phyloP scores from a whole-genome alignment of 768 basidiomycete genomes.

The Hysterangium stoloniferum region DNA sequence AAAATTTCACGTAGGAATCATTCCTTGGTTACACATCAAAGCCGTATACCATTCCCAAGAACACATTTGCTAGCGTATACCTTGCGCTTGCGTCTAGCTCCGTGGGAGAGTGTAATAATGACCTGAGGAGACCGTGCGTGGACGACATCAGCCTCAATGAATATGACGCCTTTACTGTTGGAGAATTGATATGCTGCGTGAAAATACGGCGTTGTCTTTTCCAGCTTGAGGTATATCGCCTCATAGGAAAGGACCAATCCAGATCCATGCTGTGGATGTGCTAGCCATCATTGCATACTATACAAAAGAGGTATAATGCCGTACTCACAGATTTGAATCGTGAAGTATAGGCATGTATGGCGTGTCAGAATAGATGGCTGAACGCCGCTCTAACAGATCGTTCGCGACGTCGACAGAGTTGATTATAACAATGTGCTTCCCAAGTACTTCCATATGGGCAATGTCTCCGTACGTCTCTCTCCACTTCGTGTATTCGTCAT shows the following conservation, averaged over 20 bases:
- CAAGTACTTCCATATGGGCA: constrained; percentile 2
- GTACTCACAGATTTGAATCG: not conserved
- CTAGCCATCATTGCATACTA: too few species aligned
- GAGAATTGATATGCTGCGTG: not conserved
- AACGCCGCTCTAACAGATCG: constrained; percentile 20
- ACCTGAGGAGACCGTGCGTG: too few species aligned
- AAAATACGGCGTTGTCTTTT: not conserved
- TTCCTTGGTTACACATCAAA: constrained; percentile 22
- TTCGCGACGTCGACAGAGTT: constrained; percentile 15
- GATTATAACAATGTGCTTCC: constrained; percentile 17
- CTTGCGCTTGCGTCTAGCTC: too few species aligned
- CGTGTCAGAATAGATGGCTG: constrained; percentile 24
- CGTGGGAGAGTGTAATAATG: too few species aligned
- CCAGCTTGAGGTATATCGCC: not conserved
- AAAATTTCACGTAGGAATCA: constrained; percentile 27
- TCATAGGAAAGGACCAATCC: not conserved
- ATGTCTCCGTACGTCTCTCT: too few species aligned
- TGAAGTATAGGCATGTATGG: constrained; percentile 12
- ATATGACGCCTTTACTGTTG: not conserved
- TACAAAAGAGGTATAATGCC: too few species aligned
- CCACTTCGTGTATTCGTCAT: constrained; percentile 15
- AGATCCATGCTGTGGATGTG: not conserved
- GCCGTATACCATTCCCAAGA: constrained; percentile 26
- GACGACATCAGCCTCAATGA: too few species aligned
- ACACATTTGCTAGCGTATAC: too few species aligned